Evolutionary conservation across 805 yeast species (phyloP).

Genomic region (Wickerhamomyces silvicola): DNA sequence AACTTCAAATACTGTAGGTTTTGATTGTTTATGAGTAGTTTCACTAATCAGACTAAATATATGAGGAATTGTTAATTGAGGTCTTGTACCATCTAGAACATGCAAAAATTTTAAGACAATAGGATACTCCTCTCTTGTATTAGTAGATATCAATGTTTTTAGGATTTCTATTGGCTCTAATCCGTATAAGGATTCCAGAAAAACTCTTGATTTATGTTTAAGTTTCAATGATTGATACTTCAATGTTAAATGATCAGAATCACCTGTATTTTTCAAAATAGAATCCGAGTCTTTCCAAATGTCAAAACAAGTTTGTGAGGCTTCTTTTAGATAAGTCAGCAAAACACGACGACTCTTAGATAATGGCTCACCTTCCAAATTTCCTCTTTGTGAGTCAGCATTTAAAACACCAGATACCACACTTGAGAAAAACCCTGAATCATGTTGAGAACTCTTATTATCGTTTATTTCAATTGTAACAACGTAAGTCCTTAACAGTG

Average conservation of each 20-base stretch:
- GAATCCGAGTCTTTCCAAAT: constrained; percentile 71
- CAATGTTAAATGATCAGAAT: constrained; percentile 26
- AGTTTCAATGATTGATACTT: constrained; percentile 49
- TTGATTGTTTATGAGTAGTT: constrained; percentile 26
- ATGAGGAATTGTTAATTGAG: constrained; percentile 66
- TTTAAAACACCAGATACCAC: constrained; percentile 77
- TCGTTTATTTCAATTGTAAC: constrained; percentile 46
- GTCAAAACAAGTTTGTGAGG: constrained; percentile 45
- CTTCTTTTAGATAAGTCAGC: constrained; percentile 50
- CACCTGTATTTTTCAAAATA: constrained; percentile 13
- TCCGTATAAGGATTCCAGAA: constrained; percentile 57
- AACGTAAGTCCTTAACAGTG: constrained; percentile 28
- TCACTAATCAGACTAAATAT: constrained; percentile 50
- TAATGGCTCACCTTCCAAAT: neutral
- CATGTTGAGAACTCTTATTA: constrained; percentile 33
- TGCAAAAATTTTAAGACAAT: constrained; percentile 58
- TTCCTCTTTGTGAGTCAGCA: constrained; percentile 41
- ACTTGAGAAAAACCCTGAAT: constrained; percentile 43
- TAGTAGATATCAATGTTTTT: constrained; percentile 49
- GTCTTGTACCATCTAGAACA: constrained; percentile 77
- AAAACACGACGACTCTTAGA: constrained; percentile 14
- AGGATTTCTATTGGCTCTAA: constrained; percentile 70
- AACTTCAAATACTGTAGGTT: constrained; percentile 10
- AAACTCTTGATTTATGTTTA: constrained; percentile 60
- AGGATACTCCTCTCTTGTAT: constrained; percentile 18